These are phyloP conservation scores for Circinella umbellata DNA, from an alignment of 371 early-diverging fungal species.

Conservation along the genomic window DNA sequence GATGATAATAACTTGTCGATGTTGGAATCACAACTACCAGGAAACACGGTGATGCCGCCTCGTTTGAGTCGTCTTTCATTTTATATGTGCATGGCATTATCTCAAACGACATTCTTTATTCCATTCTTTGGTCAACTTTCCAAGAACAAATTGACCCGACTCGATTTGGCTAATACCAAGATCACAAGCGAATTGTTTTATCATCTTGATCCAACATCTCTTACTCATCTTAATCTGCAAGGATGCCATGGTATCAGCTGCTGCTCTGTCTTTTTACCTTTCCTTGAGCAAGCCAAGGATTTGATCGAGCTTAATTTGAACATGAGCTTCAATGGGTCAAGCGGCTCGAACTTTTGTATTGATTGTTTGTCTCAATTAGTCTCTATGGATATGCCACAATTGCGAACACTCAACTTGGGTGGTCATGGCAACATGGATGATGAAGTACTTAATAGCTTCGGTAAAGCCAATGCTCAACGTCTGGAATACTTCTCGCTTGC, in stretches of 20 bases:
- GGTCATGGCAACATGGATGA: constrained; percentile 35
- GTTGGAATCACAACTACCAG: constrained; percentile 9
- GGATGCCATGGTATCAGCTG: constrained; percentile 39
- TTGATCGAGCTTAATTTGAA: constrained; percentile 35
- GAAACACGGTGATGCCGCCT: constrained; percentile 19
- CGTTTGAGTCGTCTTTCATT: constrained; percentile 35
- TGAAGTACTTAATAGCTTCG: constrained; percentile 8
- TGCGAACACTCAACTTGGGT: constrained; percentile 34
- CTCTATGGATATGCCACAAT: background rate
- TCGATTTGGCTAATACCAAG: constrained; percentile 43
- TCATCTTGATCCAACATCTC: constrained; percentile 18
- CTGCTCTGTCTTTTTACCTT: constrained; percentile 30
- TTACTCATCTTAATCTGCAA: constrained; percentile 39
- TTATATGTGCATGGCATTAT: constrained; percentile 40
- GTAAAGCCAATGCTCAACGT: background rate
- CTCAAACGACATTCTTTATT: constrained; percentile 36
- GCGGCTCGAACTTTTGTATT: constrained; percentile 31
- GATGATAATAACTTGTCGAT: background rate
- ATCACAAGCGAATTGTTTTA: constrained; percentile 31
- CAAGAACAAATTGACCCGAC: constrained; percentile 21
- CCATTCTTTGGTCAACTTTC: constrained; percentile 39
- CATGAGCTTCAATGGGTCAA: constrained; percentile 33
- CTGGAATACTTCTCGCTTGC: constrained; percentile 13
- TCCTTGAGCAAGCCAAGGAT: constrained; percentile 8
- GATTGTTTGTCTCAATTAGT: constrained; percentile 23